These are phyloP conservation scores for Chlorella vulgaris DNA, from an alignment of 139 green algal species.

Conservation along the genomic window DNA sequence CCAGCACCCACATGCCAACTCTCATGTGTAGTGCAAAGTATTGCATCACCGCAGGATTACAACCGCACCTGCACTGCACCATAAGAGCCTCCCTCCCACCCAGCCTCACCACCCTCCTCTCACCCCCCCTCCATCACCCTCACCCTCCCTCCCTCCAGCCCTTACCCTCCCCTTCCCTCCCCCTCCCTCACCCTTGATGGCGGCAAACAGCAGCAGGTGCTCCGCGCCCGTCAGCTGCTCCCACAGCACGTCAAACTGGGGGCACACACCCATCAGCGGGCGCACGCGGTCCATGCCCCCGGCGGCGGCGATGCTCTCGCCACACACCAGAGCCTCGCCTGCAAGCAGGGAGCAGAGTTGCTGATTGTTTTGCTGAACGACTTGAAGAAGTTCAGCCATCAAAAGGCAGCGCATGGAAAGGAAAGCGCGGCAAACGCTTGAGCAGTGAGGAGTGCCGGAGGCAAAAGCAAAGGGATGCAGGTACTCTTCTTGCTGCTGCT, in stretches of 20 bases:
- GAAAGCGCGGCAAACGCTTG: too few relatives aligned
- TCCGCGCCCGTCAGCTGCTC: slow-evolving; percentile 86
- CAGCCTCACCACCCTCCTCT: neutral
- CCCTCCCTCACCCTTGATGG: slow-evolving; percentile 83
- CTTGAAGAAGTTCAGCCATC: too few relatives aligned
- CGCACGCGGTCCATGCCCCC: slow-evolving; percentile 73
- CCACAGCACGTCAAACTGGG: slow-evolving; percentile 97
- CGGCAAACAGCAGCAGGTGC: slow-evolving; percentile 92
- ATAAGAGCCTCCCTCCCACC: too few relatives aligned
- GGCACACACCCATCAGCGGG: slow-evolving; percentile 88
- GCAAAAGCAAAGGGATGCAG: too few relatives aligned
- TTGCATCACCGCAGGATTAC: too few relatives aligned
- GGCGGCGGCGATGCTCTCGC: slow-evolving; percentile 60
- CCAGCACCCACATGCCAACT: too few relatives aligned
- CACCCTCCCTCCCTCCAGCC: neutral
- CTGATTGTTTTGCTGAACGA: neutral
- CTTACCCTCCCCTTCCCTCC: too few relatives aligned
- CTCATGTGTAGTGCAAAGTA: too few relatives aligned
- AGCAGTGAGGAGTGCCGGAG: too few relatives aligned
- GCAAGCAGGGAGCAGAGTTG: slow-evolving; percentile 26
- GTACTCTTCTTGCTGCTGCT: too few relatives aligned
- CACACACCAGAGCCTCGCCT: slow-evolving; percentile 83
- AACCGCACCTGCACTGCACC: too few relatives aligned
- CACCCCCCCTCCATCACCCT: neutral
- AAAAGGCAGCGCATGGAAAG: too few relatives aligned